phyloP scores from a whole-genome alignment of 306 rosid species.

The Abrus precatorius region DNA sequence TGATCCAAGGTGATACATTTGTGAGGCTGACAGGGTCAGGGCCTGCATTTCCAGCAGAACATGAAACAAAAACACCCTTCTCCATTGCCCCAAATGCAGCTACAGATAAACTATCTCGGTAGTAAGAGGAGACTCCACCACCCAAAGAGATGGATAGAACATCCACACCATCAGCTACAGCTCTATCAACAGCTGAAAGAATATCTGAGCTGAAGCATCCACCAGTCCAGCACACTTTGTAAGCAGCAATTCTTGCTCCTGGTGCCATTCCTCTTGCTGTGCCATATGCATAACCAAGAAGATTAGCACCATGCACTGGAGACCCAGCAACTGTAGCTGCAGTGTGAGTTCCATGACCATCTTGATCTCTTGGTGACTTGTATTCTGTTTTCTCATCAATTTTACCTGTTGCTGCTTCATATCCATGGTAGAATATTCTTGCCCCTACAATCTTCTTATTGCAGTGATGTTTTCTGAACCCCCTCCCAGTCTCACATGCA shows the following conservation, averaged over 20 bases:
- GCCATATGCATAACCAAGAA: constrained; percentile 83
- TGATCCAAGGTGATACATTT: constrained; percentile 90
- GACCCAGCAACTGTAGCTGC: constrained; percentile 95
- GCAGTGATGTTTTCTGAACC: constrained; percentile 72
- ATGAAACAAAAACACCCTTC: constrained; percentile 81
- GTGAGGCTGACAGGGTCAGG: constrained; percentile 85
- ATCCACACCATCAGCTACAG: constrained; percentile 83
- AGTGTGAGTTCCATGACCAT: constrained; percentile 97
- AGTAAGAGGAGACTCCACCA: constrained; percentile 85
- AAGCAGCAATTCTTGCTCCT: constrained; percentile 85
- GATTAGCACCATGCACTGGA: constrained; percentile 78
- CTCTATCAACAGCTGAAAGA: constrained; percentile 76
- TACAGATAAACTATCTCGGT: constrained; percentile 74
- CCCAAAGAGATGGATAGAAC: constrained; percentile 85
- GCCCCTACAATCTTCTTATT: constrained; percentile 88
- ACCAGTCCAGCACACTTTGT: constrained; percentile 93
- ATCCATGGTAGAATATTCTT: constrained; percentile 80
- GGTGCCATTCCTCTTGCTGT: constrained; percentile 98
- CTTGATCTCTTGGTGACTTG: constrained; percentile 92
- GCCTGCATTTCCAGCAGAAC: constrained; percentile 94
- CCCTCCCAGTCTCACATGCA: constrained; percentile 80
- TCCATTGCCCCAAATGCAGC: constrained; percentile 95
- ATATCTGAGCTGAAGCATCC: constrained; percentile 99
- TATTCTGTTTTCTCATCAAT: constrained; percentile 70
- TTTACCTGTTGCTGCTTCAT: constrained; percentile 84